Evolutionary conservation across 1,284 basidiomycete species (phyloP), one percentile per base, ranked within the genome.

Genomic region (Austroboletus novae-zelandiae): DNA sequence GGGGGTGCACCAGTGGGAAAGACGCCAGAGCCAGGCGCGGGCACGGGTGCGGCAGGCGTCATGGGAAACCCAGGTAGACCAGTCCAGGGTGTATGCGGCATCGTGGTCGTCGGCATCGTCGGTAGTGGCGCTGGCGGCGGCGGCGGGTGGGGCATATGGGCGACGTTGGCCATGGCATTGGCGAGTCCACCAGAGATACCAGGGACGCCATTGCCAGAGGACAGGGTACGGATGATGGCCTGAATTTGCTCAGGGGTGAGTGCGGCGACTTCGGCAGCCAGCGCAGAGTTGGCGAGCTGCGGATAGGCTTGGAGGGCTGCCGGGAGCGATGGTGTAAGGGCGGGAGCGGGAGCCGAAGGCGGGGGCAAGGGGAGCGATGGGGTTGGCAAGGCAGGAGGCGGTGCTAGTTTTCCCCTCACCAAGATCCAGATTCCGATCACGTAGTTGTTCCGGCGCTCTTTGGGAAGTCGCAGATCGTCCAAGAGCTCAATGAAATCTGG

Each of bases 401-500:
- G 73, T 15, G 71, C 74, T 6, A 89, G 77, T 66, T 81, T 88
- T 27, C 85, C 88, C 65, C 85, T 91, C 60, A 79, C 83, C 8
- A 91, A 74, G 9, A 96, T 79, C 79, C 92, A 93, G 14, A 96
- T 81, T 35, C 88, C 91, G 31, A 97, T 71, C 41, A 96, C 75
- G 49, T 88, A 82, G 60, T 91, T 80, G 9, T 71, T 64, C 15
- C 67, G 76, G 17, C 93, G 78, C 13, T 71, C 65, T 52, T 77
- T 78, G 7, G 91, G 87, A 1, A 98, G 66, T 44, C 74, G 74
- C 48, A 91, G 77, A n/a, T 89, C 79, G 60, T 95, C 93, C 47
- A 96, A 71, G 2, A 96, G 74, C 57, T 94, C 90, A 54, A 95
- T 79, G 60, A 86, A 93, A 52, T 95, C 92, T 0, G 94, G 94